Evolutionary conservation across 805 yeast species (phyloP), one percentile per base, ranked within the genome.

Genomic region (Isabelozyma pseudorhagii): DNA sequence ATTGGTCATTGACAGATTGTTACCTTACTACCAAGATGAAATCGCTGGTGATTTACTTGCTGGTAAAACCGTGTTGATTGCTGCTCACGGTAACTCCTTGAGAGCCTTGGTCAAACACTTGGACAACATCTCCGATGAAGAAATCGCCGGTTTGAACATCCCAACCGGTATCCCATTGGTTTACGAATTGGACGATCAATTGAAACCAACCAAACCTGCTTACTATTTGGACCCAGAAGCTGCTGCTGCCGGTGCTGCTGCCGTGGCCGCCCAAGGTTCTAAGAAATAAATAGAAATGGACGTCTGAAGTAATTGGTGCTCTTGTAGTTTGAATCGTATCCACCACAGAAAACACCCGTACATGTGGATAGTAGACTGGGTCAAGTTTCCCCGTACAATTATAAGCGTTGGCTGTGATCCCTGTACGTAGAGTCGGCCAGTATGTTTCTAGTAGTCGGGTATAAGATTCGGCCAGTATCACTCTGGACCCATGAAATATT

Each of bases 211-310:
- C 69, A 91, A 91, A 85, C 87, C 90, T 61, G 84, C 96, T 63
- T 90, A 92, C 83, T 92, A 92, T 85, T 86, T 92, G 77, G 98
- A 92, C 79, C 98, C 98, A 66, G 97, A 90, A 80, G 98, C 97
- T 67, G 98, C 98, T 67, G 97, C 92, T 58, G 97, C 97, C 49
- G 98, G 98, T 82, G 98, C 97, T 59, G 97, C 97, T 68, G 97
- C 97, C 53, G 98, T 92, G 63, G 98, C 97, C 64, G 89, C 89
- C 64, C 98, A 92, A 80, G 98, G 98, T 40, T 59, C 71, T 38
- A 73, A 73, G 68, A 70, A 71, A 60, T 69, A 66, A 50, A 45
- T 21, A 21, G 25, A 21, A 21, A 2, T 21, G 25, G 25, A 21
- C 25, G 25, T 21, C 3, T 21, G 25, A 21, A 21, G 6, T 21